These are phyloP conservation scores for Mortierella alpina DNA, from an alignment of 192 early-diverging fungal genomes.

Conservation along the genomic window DNA sequence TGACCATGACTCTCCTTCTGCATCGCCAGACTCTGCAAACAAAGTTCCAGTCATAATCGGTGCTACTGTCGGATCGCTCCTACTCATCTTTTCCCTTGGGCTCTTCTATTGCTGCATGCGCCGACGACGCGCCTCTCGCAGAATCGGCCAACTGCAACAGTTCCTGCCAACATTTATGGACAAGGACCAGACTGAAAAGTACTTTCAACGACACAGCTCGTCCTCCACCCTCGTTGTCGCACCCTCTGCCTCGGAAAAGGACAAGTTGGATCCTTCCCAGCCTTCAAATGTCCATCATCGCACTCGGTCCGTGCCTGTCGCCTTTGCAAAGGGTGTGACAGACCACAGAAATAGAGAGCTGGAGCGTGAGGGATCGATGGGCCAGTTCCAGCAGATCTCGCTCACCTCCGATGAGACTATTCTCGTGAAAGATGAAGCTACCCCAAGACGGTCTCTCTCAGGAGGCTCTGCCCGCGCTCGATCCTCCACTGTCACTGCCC, in stretches of 20 bases:
- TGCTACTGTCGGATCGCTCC: constrained; percentile 16
- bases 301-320: constrained; percentile 36
- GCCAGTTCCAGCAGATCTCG: constrained; percentile 52
- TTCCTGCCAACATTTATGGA: constrained; percentile 54
- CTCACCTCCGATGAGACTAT: constrained; percentile 29
- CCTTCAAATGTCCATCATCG: constrained; percentile 40
- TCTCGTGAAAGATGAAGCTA: constrained; percentile 8
- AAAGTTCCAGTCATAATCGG: constrained; percentile 18
- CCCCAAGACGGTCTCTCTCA: constrained; percentile 14
- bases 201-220: constrained; percentile 31
- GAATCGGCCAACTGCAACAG: constrained; percentile 39
- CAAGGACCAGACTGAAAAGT: constrained; percentile 46
- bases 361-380: constrained; percentile 40
- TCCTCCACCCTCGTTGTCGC: constrained; percentile 23
- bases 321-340: constrained; percentile 32
- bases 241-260: neutral
- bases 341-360: constrained; percentile 42
- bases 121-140: constrained; percentile 33
- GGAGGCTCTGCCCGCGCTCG: neutral
- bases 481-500: constrained; percentile 7
- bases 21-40: neutral
- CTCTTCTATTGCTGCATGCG: constrained; percentile 46
- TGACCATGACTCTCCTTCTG: neutral
- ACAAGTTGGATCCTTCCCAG: neutral
- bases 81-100: constrained; percentile 21